These are phyloP conservation scores for Hypoxylon trugodes DNA, from an alignment of 495 filamentous ascomycete genomes.

Conservation along the genomic window DNA sequence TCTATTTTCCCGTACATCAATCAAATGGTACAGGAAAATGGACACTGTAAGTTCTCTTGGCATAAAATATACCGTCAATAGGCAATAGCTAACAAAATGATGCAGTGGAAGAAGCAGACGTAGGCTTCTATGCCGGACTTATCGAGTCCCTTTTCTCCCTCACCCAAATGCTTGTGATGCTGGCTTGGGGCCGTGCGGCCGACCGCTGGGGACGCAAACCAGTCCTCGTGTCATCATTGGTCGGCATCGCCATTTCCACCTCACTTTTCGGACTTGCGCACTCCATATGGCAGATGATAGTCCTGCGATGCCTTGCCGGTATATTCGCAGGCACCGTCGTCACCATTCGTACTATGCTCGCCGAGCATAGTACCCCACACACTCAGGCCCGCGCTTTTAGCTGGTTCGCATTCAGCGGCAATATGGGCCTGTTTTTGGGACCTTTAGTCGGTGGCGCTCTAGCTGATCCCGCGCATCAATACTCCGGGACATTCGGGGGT, in stretches of 20 bases:
- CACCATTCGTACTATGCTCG: constrained; percentile 75
- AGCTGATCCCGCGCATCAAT: constrained; percentile 67
- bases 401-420: constrained; percentile 74
- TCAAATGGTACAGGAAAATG: constrained; percentile 71
- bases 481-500: constrained; percentile 60
- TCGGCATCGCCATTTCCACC: constrained; percentile 65
- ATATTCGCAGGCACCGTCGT: constrained; percentile 74
- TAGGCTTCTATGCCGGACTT: constrained; percentile 76
- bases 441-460: constrained; percentile 71
- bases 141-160: constrained; percentile 78
- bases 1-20: constrained; percentile 79
- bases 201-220: constrained; percentile 74
- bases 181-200: constrained; percentile 68
- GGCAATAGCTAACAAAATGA: background rate
- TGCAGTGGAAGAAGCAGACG: constrained; percentile 59
- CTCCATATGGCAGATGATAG: constrained; percentile 70
- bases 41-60: constrained; percentile 43
- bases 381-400: constrained; percentile 75
- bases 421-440: constrained; percentile 74
- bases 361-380: constrained; percentile 70
- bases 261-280: constrained; percentile 69
- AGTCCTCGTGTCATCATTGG: constrained; percentile 67
- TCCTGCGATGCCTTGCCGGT: constrained; percentile 71
- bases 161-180: constrained; percentile 67
- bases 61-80: background rate